Percentiles rank a stretch among this genome's conserved stretches.
phyloP scores from a whole-genome alignment of 805 yeast genomes.

The Dipodascopsis uninucleata region DNA sequence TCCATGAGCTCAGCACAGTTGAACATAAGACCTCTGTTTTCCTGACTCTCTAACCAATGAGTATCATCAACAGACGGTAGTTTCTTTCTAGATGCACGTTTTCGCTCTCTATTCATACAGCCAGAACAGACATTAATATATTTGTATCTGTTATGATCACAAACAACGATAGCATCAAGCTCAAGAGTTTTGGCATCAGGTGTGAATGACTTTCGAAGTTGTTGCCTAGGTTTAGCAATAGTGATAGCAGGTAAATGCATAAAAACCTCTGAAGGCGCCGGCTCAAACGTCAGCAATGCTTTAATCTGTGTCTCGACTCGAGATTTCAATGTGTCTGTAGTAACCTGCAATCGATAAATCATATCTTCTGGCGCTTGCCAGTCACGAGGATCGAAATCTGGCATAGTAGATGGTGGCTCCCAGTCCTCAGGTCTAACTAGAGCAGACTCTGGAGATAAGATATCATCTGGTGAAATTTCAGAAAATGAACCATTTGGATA shows the following conservation, averaged over 20 bases:
- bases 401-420: slow-evolving; percentile 22
- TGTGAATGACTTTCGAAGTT: slow-evolving; percentile 43
- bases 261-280: slow-evolving; percentile 70
- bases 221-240: slow-evolving; percentile 80
- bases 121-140: slow-evolving; percentile 79
- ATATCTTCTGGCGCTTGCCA: slow-evolving; percentile 33
- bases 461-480: too few species aligned
- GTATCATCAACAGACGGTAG: slow-evolving; percentile 70
- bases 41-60: slow-evolving; percentile 71
- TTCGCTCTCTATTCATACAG: slow-evolving; percentile 88
- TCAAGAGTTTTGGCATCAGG: slow-evolving; percentile 33
- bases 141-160: slow-evolving; percentile 42
- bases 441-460: too few species aligned
- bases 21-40: slow-evolving; percentile 81
- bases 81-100: slow-evolving; percentile 90
- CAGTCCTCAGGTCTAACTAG: slow-evolving; percentile 23
- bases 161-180: slow-evolving; percentile 77
- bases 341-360: slow-evolving; percentile 36
- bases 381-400: slow-evolving; percentile 24
- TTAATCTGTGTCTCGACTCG: slow-evolving; percentile 96
- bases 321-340: slow-evolving; percentile 71
- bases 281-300: slow-evolving; percentile 60
- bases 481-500: too few species aligned
- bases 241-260: slow-evolving; percentile 83
- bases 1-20: slow-evolving; percentile 85